Evolutionary conservation across 140 eudicot genomes (phyloP).

Genomic region (Oenanthe javanica): DNA sequence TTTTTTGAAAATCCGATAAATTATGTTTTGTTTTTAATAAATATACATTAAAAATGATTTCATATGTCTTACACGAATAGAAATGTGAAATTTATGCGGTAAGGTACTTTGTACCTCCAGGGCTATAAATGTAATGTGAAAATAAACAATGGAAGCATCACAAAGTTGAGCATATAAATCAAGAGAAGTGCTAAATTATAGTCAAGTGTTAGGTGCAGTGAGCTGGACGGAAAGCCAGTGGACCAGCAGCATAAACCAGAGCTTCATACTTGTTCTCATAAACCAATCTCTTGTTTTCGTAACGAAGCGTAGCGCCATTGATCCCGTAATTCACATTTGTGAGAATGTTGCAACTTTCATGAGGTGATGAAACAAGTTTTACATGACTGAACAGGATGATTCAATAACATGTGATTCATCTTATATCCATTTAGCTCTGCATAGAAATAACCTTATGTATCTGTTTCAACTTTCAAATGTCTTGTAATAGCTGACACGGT

Average conservation of each 20-base stretch:
- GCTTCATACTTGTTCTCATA: conserved; percentile 51
- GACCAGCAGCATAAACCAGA: conserved; percentile 55
- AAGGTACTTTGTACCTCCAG: too few species aligned
- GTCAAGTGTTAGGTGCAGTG: conserved; percentile 21
- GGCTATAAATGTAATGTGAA: too few species aligned
- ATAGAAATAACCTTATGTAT: conserved; percentile 58
- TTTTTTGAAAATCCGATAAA: too few species aligned
- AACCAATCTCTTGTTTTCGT: conserved; percentile 41
- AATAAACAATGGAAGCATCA: background rate
- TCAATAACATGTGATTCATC: conserved; percentile 29
- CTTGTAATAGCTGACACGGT: conserved; percentile 43
- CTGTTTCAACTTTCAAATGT: conserved; percentile 43
- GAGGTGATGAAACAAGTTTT: conserved; percentile 69
- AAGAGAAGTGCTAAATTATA: conserved; percentile 9
- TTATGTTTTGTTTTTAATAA: too few species aligned
- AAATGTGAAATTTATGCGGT: too few species aligned
- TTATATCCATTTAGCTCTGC: conserved; percentile 59
- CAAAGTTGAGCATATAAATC: background rate
- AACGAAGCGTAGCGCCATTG: conserved; percentile 62
- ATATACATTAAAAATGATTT: too few species aligned
- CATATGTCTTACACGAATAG: too few species aligned
- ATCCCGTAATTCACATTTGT: conserved; percentile 73
- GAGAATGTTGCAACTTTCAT: conserved; percentile 37
- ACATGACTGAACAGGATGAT: conserved; percentile 84
- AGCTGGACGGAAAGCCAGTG: conserved; percentile 74